Conservation (phyloP, 371 early-diverging fungal genomes). For the Zychaea mexicana region DNA sequence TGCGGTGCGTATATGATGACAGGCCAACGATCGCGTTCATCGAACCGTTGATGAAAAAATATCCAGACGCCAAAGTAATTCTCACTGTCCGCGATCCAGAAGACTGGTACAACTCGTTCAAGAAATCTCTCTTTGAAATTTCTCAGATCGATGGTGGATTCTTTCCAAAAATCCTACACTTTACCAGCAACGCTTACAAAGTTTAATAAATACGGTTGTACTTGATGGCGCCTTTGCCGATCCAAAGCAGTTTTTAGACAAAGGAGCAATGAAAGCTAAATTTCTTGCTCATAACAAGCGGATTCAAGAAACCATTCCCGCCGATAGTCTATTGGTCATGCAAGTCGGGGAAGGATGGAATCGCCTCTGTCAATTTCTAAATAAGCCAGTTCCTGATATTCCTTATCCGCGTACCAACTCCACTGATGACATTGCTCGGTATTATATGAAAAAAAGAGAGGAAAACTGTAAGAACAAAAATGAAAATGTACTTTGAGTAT, state of each 20-base stretch:
- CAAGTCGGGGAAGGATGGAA: conserved; percentile 32
- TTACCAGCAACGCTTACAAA: too few relatives aligned
- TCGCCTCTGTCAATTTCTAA: conserved; percentile 15
- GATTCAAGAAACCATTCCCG: conserved; percentile 31
- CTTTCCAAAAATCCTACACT: too few relatives aligned
- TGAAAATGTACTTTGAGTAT: too few relatives aligned
- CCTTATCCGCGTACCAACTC: conserved; percentile 21
- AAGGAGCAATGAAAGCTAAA: conserved; percentile 17
- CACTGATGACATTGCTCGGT: neutral
- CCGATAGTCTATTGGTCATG: conserved; percentile 27
- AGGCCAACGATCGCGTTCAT: conserved; percentile 25
- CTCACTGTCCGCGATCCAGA: conserved; percentile 34
- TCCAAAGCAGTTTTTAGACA: conserved; percentile 12
- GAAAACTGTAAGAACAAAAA: too few relatives aligned
- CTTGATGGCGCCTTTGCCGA: conserved; percentile 25
- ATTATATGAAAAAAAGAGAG: too few relatives aligned
- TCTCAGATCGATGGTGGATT: too few relatives aligned
- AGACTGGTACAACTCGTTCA: conserved; percentile 37
- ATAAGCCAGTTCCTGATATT: conserved; percentile 16
- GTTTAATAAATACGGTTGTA: neutral
- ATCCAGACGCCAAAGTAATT: conserved; percentile 41
- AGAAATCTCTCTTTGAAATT: too few relatives aligned
- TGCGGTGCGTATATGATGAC: too few relatives aligned
- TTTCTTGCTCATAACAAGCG: conserved; percentile 30
- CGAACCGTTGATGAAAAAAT: conserved; percentile 22